These are phyloP conservation scores for Nidula niveotomentosa DNA, from an alignment of 1,284 basidiomycete species.

Conservation along the genomic window DNA sequence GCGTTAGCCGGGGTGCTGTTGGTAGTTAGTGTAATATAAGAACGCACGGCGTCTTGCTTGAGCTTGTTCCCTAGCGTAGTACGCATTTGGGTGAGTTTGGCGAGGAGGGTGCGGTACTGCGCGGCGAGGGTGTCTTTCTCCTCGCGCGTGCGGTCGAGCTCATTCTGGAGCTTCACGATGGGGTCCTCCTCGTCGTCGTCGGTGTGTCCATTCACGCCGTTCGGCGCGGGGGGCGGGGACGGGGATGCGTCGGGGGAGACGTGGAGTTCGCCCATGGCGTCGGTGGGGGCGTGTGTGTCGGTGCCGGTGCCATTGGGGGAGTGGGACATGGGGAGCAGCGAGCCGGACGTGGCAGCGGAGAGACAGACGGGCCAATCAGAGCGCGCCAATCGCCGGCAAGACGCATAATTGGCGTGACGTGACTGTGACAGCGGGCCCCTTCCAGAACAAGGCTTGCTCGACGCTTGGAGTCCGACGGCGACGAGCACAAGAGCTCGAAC, in stretches of 20 bases:
- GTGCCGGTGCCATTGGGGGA: background rate
- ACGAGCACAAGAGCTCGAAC: too few species aligned
- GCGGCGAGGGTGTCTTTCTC: constrained; percentile 86
- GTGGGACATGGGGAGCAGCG: background rate
- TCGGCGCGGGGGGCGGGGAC: constrained; percentile 21
- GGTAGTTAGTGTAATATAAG: background rate
- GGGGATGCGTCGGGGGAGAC: background rate
- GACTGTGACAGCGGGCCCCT: too few species aligned
- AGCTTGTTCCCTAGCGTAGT: constrained; percentile 93
- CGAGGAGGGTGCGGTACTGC: constrained; percentile 86
- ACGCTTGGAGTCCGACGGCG: too few species aligned
- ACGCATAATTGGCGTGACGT: too few species aligned
- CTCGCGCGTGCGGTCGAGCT: constrained; percentile 60
- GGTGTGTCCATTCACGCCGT: constrained; percentile 28
- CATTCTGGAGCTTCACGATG: constrained; percentile 51
- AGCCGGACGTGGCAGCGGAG: too few species aligned
- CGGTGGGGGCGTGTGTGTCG: background rate
- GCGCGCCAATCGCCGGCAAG: too few species aligned
- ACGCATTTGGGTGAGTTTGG: constrained; percentile 92
- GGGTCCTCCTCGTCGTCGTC: constrained; percentile 31
- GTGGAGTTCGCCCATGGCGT: background rate
- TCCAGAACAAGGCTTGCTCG: too few species aligned
- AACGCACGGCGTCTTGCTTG: constrained; percentile 90
- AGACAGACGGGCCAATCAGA: too few species aligned
- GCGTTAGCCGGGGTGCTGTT: too few species aligned